A percentile compares a stretch with the other conserved stretches of the same genome.
phyloP scores from a whole-genome alignment of 2,329 filamentous ascomycete species.

The Alternaria conjuncta region DNA sequence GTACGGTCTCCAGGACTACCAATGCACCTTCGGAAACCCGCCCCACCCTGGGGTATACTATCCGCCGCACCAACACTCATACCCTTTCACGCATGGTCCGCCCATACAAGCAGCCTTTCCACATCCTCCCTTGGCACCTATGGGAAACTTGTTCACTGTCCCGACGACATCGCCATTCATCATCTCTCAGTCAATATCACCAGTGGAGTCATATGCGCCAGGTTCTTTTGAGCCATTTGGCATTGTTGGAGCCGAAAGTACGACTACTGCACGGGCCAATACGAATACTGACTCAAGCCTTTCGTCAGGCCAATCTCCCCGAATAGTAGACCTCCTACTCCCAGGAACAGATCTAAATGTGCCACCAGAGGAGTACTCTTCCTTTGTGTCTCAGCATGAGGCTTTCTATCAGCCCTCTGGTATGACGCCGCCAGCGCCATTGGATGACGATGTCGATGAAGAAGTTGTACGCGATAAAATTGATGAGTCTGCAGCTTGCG shows the following conservation, averaged over 20 bases:
- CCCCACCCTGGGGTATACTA: slow-evolving; percentile 17
- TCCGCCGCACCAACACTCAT: slow-evolving; percentile 15
- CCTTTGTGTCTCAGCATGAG: slow-evolving; percentile 44
- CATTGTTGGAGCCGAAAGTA: slow-evolving; percentile 47
- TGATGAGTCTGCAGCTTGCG: slow-evolving; percentile 41
- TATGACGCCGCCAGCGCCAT: slow-evolving; percentile 36
- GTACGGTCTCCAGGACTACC: slow-evolving; percentile 5
- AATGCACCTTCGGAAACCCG: slow-evolving; percentile 10
- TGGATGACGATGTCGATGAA: slow-evolving; percentile 59
- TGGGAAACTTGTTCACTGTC: slow-evolving; percentile 16
- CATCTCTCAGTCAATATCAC: slow-evolving; percentile 33
- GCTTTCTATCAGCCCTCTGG: slow-evolving; percentile 41
- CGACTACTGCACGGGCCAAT: slow-evolving; percentile 30
- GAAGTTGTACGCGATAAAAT: slow-evolving; percentile 58
- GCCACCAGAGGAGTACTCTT: slow-evolving; percentile 47
- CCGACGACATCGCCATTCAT: slow-evolving; percentile 32
- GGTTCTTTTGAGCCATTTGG: slow-evolving; percentile 46
- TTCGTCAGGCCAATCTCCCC: slow-evolving; percentile 56
- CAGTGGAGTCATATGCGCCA: slow-evolving; percentile 43
- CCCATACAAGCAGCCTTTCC: slow-evolving; percentile 17
- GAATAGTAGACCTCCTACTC: slow-evolving; percentile 56
- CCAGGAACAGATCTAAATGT: slow-evolving; percentile 56
- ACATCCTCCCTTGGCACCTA: slow-evolving; percentile 13
- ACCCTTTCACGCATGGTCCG: slow-evolving; percentile 11
- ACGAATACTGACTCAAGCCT: slow-evolving; percentile 44